Evolutionary conservation across 495 filamentous ascomycete species (phyloP), one percentile per base, ranked within the genome.

Genomic region (Penicillium diatomitis): DNA sequence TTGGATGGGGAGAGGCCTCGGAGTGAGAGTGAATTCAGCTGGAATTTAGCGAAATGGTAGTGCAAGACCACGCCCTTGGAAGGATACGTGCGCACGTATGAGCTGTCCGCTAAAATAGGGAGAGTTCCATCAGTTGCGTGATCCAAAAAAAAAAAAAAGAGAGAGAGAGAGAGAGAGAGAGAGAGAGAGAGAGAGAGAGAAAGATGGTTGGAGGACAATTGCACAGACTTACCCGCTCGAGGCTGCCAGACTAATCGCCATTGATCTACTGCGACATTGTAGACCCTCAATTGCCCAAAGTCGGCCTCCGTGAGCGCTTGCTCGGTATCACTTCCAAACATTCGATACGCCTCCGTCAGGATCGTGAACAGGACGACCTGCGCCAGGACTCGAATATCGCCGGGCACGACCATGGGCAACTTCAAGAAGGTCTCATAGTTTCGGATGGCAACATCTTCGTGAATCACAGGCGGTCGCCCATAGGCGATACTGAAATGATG

Each of bases 41-140:
- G 78, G 41, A 82, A 74, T 56, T 76, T 79, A 9, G 74, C 79
- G 53, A 81, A 82, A 53, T 80, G 72, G 55, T 80, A 80, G 53
- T 82, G 77, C n/a, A 82, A 61, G 6, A 74, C 66, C 9, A 81
- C 75, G 4, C 78, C 79, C 56, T 82, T 81, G 4, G 72, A 74
- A 10, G 79, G 78, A 54, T 80, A 80, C 1, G 73, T 75, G 10
- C 73, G 74, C 38, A 82, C 73, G 47, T 74, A 76, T 3, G 72
- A 60, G 47, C 74, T 80, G 38, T 71, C 72, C 44, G 60, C 72
- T 76, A 36, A 42, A 45, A 27, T 36, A 20, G 48, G 32, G 32
- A 38, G 20, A 20, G 20, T 20, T 20, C 20, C 20, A 35, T 40
- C 41, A 44, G 33, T 42, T 20, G 1, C 0, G 20, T 2, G 20